Base-by-base conservation (phyloP, 306 rosid genomes). In the Astragalus glycyphyllos region DNA sequence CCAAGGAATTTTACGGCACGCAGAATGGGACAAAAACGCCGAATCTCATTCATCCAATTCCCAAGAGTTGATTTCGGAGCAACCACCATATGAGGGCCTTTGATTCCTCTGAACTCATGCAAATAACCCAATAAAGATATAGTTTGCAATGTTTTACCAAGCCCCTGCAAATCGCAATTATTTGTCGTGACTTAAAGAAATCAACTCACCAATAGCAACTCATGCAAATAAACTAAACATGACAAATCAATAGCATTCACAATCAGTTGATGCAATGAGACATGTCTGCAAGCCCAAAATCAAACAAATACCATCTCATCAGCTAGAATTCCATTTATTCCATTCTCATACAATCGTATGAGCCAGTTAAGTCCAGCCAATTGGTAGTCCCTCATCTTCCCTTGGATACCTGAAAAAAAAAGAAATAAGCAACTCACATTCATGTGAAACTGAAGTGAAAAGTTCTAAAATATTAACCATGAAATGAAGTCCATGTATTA, bases 31-130 rank as follows among this genome's bases (percentile, higher is more conserved):
- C 99, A 95, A 78, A 91, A 95, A 35, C 99, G 97, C 16, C 91
- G 84, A 78, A 91, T 95, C 78, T 95, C 99, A 87, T 95, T 95
- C 99, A 95, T 95, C 99, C 99, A 95, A 78, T 95, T 89, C 75
- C 97, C 97, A 53, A 95, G 96, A 38, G 99, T 95, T 73, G 99
- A 95, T 86, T 95, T 95, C 68, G 99, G 99, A 56, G 99, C 97
- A 82, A 95, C 97, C 61, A 95, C 99, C 99, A 95, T 95, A 82
- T 91, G 99, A 75, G 99, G 99, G 32, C 99, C 96, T 62, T 82
- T 89, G 54, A 95, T 89, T 73, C 99, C 97, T 78, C 92, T 85
- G 77, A 91, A 95, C 84, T 95, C 99, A 10, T 95, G 90, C 77
- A 95, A 82, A 76, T 95, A 95, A 40, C 96, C 99, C 86, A 95